Evolutionary conservation across 139 green algal species (phyloP).

Genomic region (Picochlorum costavermella): DNA sequence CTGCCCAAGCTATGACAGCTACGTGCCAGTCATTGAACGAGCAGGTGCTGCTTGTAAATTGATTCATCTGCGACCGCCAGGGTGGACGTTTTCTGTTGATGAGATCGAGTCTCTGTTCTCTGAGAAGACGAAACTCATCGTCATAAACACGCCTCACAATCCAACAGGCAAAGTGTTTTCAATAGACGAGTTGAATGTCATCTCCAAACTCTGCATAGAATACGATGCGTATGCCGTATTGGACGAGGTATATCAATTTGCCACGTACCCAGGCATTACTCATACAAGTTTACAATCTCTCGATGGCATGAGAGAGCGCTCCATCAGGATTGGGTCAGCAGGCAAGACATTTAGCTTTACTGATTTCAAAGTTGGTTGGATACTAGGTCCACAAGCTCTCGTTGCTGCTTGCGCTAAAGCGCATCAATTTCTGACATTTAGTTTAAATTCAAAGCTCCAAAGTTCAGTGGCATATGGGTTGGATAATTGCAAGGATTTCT

Average conservation of each 20-base stretch:
- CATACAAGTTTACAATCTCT: conserved; percentile 54
- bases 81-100: conserved; percentile 32
- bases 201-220: conserved; percentile 50
- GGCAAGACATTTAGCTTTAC: conserved; percentile 84
- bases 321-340: conserved; percentile 59
- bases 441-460: conserved; percentile 61
- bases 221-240: conserved; percentile 51
- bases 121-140: conserved; percentile 49
- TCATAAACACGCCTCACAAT: conserved; percentile 82
- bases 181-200: conserved; percentile 47
- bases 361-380: conserved; percentile 80
- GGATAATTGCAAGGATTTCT: conserved; percentile 53
- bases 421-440: conserved; percentile 77
- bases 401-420: conserved; percentile 63
- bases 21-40: conserved; percentile 33
- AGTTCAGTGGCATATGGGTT: conserved; percentile 59
- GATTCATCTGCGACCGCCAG: conserved; percentile 32
- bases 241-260: conserved; percentile 48
- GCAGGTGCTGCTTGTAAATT: conserved; percentile 28
- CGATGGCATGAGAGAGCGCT: conserved; percentile 56
- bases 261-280: conserved; percentile 15
- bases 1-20: conserved; percentile 69
- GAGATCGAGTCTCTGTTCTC: conserved; percentile 37
- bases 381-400: conserved; percentile 50
- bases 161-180: conserved; percentile 69